Evolutionary conservation across 495 filamentous ascomycete genomes (phyloP).

Genomic region (Diplogelasinospora grovesii): DNA sequence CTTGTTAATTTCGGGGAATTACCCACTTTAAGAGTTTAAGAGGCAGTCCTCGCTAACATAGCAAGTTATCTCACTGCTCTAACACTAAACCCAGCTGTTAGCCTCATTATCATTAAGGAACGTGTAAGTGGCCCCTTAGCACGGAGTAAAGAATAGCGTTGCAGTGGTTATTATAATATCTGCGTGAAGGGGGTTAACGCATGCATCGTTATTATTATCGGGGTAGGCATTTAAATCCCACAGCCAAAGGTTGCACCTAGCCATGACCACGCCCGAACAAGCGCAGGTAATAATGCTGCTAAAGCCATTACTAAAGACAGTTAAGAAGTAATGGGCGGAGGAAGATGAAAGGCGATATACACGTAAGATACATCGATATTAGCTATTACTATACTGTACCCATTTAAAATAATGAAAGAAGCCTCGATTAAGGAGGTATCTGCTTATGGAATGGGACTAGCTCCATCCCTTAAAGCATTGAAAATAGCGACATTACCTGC

Average conservation of each 20-base stretch:
- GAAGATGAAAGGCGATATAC: background rate
- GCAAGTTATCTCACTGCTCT: background rate
- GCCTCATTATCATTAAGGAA: background rate
- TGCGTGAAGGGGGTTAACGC: too few species aligned
- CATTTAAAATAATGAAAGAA: background rate
- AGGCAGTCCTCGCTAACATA: background rate
- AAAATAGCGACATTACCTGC: too few species aligned
- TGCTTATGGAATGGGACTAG: background rate
- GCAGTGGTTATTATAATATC: too few species aligned
- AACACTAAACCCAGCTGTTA: background rate
- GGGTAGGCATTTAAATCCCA: background rate
- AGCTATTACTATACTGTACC: background rate
- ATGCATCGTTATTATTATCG: too few species aligned
- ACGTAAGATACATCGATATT: background rate
- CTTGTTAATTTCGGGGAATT: too few species aligned
- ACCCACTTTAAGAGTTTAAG: too few species aligned
- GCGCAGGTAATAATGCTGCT: background rate
- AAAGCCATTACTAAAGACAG: background rate
- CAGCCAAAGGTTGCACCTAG: background rate
- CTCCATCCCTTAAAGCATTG: too few species aligned
- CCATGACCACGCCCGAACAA: background rate
- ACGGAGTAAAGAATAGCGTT: too few species aligned
- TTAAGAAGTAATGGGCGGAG: background rate
- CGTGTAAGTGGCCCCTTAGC: too few species aligned
- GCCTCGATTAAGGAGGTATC: constrained; percentile 1